These are phyloP conservation scores for Pleurotus ostreatus DNA, from an alignment of 768 basidiomycete genomes.

Conservation along the genomic window DNA sequence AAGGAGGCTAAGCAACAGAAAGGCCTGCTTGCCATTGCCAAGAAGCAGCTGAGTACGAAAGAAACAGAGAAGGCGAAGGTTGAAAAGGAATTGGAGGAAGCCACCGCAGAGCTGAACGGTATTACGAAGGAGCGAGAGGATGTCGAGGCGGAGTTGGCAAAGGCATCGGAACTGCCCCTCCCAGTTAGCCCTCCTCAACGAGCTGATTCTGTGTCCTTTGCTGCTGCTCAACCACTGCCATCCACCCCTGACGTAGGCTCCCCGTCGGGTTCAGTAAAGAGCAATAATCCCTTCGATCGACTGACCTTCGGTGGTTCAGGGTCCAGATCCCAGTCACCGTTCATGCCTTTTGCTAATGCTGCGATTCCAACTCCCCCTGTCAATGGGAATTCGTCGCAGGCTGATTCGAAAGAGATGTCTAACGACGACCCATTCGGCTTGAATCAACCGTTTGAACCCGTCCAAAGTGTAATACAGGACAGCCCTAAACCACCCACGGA, in stretches of 20 bases:
- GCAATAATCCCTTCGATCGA: conserved; percentile 90
- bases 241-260: conserved; percentile 59
- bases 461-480: conserved; percentile 14
- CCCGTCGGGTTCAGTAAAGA: conserved; percentile 55
- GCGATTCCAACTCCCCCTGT: conserved; percentile 33
- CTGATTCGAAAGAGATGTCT: conserved; percentile 1
- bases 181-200: conserved; percentile 20
- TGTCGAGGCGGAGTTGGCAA: conserved; percentile 47
- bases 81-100: conserved; percentile 71
- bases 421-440: conserved; percentile 53
- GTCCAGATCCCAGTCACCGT: conserved; percentile 58
- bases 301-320: conserved; percentile 46
- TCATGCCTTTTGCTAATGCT: conserved; percentile 43
- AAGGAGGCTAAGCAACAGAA: conserved; percentile 97
- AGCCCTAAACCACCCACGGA: conserved; percentile 13
- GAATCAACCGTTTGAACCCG: conserved; percentile 24
- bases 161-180: conserved; percentile 17
- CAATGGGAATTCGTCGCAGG: conserved; percentile 16
- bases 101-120: conserved; percentile 46
- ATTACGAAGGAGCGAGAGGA: conserved; percentile 53
- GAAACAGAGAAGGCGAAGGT: conserved; percentile 72
- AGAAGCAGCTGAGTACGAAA: conserved; percentile 86
- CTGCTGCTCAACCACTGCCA: conserved; percentile 72
- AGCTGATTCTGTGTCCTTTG: conserved; percentile 48
- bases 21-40: conserved; percentile 89